These are phyloP conservation scores for Udeniomyces megalosporus DNA, from an alignment of 768 basidiomycete species.

Conservation along the genomic window DNA sequence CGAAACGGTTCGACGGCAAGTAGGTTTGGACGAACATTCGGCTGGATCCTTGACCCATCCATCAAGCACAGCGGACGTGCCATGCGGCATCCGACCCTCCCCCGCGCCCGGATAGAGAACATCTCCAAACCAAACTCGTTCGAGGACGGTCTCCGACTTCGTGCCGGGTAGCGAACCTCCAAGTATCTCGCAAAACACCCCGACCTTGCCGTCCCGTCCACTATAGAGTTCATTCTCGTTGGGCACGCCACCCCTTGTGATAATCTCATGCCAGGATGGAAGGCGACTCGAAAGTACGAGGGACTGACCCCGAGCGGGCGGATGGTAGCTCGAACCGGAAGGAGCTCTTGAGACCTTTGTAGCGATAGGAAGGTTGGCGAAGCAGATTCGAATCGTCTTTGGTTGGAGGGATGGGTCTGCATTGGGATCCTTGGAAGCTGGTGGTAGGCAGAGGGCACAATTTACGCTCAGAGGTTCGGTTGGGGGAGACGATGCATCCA, in stretches of 20 bases:
- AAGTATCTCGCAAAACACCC: constrained; percentile 6
- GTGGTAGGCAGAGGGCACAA: background rate
- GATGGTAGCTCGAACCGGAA: background rate
- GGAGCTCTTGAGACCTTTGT: constrained; percentile 3
- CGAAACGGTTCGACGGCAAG: background rate
- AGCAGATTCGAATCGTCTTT: constrained; percentile 11
- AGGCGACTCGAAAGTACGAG: constrained; percentile 1
- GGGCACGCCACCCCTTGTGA: background rate
- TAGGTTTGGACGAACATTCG: background rate
- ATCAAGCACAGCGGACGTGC: background rate
- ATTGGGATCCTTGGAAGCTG: background rate
- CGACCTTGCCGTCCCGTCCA: background rate
- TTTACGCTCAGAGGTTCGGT: background rate
- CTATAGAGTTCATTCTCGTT: background rate
- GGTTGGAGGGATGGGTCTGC: background rate
- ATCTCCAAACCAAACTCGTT: constrained; percentile 12
- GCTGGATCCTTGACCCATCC: background rate
- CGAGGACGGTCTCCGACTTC: background rate
- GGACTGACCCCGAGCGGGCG: constrained; percentile 1
- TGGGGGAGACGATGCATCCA: too few relatives aligned
- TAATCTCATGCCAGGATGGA: background rate
- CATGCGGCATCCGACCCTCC: background rate
- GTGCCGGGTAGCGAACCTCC: background rate
- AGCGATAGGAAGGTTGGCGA: constrained; percentile 4
- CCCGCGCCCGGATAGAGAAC: background rate